A percentile compares a stretch with the other conserved stretches of the same genome.
phyloP scores from a whole-genome alignment of 106 monocot genomes.

The Narthecium ossifragum region DNA sequence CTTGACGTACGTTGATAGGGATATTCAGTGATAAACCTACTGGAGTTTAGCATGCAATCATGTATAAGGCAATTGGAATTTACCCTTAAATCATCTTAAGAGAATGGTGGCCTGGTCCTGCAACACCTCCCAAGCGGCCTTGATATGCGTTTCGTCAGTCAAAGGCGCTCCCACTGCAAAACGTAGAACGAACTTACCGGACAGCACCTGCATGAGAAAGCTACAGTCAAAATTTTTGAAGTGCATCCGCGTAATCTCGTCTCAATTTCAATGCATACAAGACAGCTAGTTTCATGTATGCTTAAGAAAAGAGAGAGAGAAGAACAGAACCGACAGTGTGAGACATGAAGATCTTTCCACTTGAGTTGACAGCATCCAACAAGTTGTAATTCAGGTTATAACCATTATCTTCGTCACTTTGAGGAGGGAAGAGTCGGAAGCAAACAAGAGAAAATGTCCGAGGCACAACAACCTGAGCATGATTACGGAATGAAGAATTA shows the following conservation, averaged over 20 bases:
- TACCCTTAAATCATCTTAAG: conserved; percentile 12
- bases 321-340: conserved; percentile 45
- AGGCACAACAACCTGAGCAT: conserved; percentile 41
- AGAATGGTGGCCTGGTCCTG: conserved; percentile 49
- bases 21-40: no score
- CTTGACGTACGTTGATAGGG: no score
- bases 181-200: conserved; percentile 51
- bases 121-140: conserved; percentile 49
- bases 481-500: conserved; percentile 1
- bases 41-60: no score
- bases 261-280: no score
- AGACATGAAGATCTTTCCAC: conserved; percentile 60
- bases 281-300: no score
- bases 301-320: not conserved
- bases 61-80: not conserved
- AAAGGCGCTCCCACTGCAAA: conserved; percentile 70
- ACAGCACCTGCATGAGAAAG: conserved; percentile 36
- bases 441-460: conserved; percentile 66
- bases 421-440: conserved; percentile 54
- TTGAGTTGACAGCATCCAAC: conserved; percentile 54
- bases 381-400: conserved; percentile 50
- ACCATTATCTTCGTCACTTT: conserved; percentile 29
- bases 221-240: not conserved
- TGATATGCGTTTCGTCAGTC: conserved; percentile 55
- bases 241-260: no score